A percentile compares a stretch with the other conserved stretches of the same genome.
These are phyloP conservation scores for Zostera marina DNA, from an alignment of 116 monocot genomes.

Conservation along the genomic window DNA sequence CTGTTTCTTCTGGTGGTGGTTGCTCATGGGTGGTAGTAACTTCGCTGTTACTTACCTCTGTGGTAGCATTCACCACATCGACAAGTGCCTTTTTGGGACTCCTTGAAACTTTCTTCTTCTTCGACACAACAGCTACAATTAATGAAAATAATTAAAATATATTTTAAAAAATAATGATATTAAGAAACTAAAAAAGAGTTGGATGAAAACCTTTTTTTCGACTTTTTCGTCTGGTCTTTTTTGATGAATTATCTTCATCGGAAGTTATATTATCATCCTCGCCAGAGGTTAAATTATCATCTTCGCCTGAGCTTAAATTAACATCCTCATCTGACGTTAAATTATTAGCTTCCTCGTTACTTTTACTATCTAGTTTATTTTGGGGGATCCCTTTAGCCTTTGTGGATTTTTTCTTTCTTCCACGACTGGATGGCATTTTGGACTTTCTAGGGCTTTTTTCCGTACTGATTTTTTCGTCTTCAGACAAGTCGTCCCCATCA, in stretches of 20 bases:
- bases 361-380: neutral
- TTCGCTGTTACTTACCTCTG: slow-evolving; percentile 6
- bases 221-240: slow-evolving; percentile 29
- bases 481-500: slow-evolving; percentile 17
- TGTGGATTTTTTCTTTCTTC: slow-evolving; percentile 34
- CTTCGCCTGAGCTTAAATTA: slow-evolving; percentile 5
- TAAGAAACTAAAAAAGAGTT: neutral
- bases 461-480: slow-evolving; percentile 7
- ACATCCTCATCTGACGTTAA: slow-evolving; percentile 9
- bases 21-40: slow-evolving; percentile 4
- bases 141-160: neutral
- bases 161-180: neutral
- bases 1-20: slow-evolving; percentile 13
- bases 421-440: slow-evolving; percentile 22
- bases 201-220: slow-evolving; percentile 37
- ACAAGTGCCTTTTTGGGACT: slow-evolving; percentile 23
- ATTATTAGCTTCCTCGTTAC: slow-evolving; percentile 9
- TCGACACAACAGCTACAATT: slow-evolving; percentile 13
- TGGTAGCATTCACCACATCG: slow-evolving; percentile 10
- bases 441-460: slow-evolving; percentile 16
- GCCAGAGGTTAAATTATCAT: neutral
- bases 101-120: slow-evolving; percentile 25
- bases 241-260: slow-evolving; percentile 10
- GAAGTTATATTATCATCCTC: slow-evolving; percentile 9
- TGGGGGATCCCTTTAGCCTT: slow-evolving; percentile 12